Conservation (phyloP, 257 asterid genomes). For the Penstemon newberryi region DNA sequence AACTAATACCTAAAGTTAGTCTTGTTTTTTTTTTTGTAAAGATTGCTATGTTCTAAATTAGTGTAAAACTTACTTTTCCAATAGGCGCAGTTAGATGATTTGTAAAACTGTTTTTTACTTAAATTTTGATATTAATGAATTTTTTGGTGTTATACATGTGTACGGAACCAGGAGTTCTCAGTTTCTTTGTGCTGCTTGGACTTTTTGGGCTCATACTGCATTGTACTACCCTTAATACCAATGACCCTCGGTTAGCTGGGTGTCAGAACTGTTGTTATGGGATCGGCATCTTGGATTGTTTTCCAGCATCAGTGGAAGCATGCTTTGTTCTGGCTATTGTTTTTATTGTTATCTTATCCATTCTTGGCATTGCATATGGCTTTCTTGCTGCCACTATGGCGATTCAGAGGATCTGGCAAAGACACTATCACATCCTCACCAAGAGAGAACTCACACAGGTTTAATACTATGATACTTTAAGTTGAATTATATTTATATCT, state of each 20-base stretch:
- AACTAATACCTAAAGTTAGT: no score
- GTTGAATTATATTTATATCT: background rate
- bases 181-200: conserved; percentile 56
- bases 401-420: conserved; percentile 64
- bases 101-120: no score
- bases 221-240: conserved; percentile 41
- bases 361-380: conserved; percentile 59
- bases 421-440: conserved; percentile 59
- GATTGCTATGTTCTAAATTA: no score
- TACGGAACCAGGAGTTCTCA: conserved; percentile 44
- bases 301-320: conserved; percentile 63
- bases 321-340: conserved; percentile 49
- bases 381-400: conserved; percentile 60
- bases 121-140: background rate
- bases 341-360: conserved; percentile 53
- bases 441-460: conserved; percentile 64
- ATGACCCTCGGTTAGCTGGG: conserved; percentile 55
- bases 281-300: conserved; percentile 60
- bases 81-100: no score
- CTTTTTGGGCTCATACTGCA: conserved; percentile 47
- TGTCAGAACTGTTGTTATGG: conserved; percentile 63
- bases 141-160: conserved; percentile 25
- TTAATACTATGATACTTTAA: background rate
- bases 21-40: no score
- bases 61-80: no score